Evolutionary conservation across 371 early-diverging fungal species (phyloP), one percentile per base, ranked within the genome.

Genomic region (Lichtheimia ramosa): DNA sequence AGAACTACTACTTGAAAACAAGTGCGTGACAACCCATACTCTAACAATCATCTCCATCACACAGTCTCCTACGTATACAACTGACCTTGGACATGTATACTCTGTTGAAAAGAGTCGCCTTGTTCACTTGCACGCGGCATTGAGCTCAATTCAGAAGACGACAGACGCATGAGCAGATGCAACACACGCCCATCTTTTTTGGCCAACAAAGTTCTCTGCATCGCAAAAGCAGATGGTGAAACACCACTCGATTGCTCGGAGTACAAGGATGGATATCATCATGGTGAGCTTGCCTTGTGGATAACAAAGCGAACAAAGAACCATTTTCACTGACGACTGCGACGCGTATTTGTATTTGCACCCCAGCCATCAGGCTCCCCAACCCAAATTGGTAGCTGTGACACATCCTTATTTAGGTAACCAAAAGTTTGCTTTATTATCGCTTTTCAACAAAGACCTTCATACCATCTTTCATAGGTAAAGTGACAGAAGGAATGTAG

Each of bases 381-480:
- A 25, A 3, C 25, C 7, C 34, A 34, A 6, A 5, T 8, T 8
- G 34, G 34, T 34, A 8, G 10, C 34, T 6, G 34, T 34, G 34
- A 51, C 28, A 27, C 14, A 51, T n/a, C n/a, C n/a, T n/a, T 40
- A 27, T 53, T 39, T 14, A 39, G 20, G 8, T 40, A 39, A 53
- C 43, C 54, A 5, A 74, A 77, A 27, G 4, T 4, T 27, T 8
- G 25, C 25, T 34, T 34, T 34, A 34, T 34, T 34, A 8, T 34
- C 63, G 63, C 13, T 14, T 54, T 21, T 60, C 53, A 14, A 83
- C 77, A 51, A 61, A 59, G 21, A 75, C 71, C 34, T 74, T 54
- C 55, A 83, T 55, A 2, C 78, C 78, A 14, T 71, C 56, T 56
- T 71, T 70, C 82, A 83, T 83, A 3, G 80, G 82, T 43, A 81